A percentile compares a stretch with the other conserved stretches of the same genome.
phyloP scores from a whole-genome alignment of 257 asterid genomes.

The Mitragyna speciosa region DNA sequence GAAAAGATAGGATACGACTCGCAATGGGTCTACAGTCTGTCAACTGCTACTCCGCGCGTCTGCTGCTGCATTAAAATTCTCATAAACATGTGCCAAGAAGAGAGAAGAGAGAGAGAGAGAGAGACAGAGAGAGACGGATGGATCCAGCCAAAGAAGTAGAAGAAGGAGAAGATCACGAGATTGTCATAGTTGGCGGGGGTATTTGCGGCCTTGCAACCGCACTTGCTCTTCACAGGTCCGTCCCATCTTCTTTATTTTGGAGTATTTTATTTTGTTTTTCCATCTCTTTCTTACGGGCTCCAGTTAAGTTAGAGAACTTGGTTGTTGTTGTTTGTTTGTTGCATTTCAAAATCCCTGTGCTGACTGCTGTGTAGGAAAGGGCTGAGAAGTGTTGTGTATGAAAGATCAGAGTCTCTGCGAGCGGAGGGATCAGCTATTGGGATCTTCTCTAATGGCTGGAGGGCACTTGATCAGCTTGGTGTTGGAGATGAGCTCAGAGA shows the following conservation, averaged over 20 bases:
- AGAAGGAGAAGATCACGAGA: slow-evolving; percentile 18
- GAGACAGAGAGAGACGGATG: slow-evolving; percentile 22
- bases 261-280: no score
- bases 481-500: slow-evolving; percentile 30
- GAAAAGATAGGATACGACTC: no score
- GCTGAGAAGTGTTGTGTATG: slow-evolving; percentile 29
- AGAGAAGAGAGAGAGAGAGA: no score
- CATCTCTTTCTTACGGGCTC: no score
- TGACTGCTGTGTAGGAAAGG: slow-evolving; percentile 33
- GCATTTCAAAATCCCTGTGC: background rate
- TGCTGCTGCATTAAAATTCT: no score
- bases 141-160: slow-evolving; percentile 15
- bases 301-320: no score
- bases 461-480: slow-evolving; percentile 47
- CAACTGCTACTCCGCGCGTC: no score
- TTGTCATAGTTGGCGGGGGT: slow-evolving; percentile 43
- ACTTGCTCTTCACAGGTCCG: slow-evolving; percentile 40
- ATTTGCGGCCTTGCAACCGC: slow-evolving; percentile 46
- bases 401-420: slow-evolving; percentile 28
- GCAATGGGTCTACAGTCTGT: no score
- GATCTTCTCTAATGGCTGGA: slow-evolving; percentile 40
- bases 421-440: slow-evolving; percentile 38
- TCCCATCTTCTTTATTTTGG: background rate
- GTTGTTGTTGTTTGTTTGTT: background rate
- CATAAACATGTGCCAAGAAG: no score